Base-by-base conservation (phyloP, 2,329 filamentous ascomycete genomes). In the Pseudocercospora fuligena region DNA sequence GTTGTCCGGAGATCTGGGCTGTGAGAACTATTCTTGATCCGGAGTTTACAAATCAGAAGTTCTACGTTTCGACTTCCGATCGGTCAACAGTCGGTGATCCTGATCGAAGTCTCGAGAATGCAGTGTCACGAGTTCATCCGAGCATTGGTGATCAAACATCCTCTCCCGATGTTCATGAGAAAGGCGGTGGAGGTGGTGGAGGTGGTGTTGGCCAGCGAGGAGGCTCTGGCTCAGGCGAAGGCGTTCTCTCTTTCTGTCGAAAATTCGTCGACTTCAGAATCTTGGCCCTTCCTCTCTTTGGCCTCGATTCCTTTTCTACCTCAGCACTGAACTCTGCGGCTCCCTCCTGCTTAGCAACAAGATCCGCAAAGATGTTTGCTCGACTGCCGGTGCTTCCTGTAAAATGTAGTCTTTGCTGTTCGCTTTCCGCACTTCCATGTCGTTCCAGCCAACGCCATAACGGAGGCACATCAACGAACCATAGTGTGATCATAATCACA, bases 401-500 rank as follows among this genome's bases (percentile, higher is more conserved):
- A 14, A 7, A 25, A 4, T 12, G 23, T 21, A 12, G n/a, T 27
- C 12, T 7, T 5, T 53, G 7, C 5, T 53, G 12, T 19, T 53
- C 21, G 23, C 14, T 53, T 23, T 47, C 43, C 9, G 47, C n/a
- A 21, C 21, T 23, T 6, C 19, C 47, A 27, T 53, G 47, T 27
- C 47, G 2, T 53, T 53, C 47, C 7, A 40, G 3, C 60, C 60
- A 62, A 23, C 60, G 16, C 29, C 47, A 36, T 21, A 62, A 21
- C 8, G 60, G 57, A 25, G 57, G 56, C 40, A 65, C 57, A 33
- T 60, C 63, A 5, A 60, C 64, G 5, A 63, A 54, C 21, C 36
- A 62, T 19, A 67, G 19, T 29, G 56, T 62, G 19, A 65, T 16
- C 8, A 62, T 16, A 21, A 63, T 63, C 12, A 69, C 61, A 9